phyloP scores from a whole-genome alignment of 1,284 basidiomycete genomes.

The Trichosporon coremiiforme region DNA sequence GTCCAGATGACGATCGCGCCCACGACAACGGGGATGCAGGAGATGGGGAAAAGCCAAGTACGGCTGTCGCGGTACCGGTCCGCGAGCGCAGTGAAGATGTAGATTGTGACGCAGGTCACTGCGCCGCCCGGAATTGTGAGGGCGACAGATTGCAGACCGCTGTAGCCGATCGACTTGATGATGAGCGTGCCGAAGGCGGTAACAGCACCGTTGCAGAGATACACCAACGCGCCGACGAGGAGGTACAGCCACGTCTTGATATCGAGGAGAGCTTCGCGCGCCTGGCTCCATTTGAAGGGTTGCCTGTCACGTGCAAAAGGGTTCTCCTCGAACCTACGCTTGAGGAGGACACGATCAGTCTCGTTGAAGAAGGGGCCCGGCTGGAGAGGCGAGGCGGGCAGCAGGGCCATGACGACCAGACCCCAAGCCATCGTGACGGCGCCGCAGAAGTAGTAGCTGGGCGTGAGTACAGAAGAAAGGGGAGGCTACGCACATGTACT shows the following conservation, averaged over 20 bases:
- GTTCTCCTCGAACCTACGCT: constrained; percentile 53
- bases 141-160: constrained; percentile 56
- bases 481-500: constrained; percentile 52
- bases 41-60: constrained; percentile 56
- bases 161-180: constrained; percentile 59
- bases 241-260: constrained; percentile 59
- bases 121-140: constrained; percentile 57
- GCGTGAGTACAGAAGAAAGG: neutral
- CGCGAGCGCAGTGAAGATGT: constrained; percentile 56
- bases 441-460: constrained; percentile 59
- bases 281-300: constrained; percentile 54
- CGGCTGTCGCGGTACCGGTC: constrained; percentile 50
- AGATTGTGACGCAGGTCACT: constrained; percentile 57
- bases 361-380: constrained; percentile 54
- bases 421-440: constrained; percentile 58
- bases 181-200: constrained; percentile 60
- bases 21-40: constrained; percentile 59
- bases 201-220: constrained; percentile 55
- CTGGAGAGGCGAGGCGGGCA: constrained; percentile 57
- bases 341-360: constrained; percentile 52
- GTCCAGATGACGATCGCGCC: constrained; percentile 60
- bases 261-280: constrained; percentile 57
- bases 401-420: constrained; percentile 54
- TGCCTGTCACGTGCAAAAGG: constrained; percentile 43
- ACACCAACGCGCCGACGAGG: constrained; percentile 53